Evolutionary conservation across 2,329 filamentous ascomycete genomes (phyloP).

Genomic region (Thyridium curvatum): DNA sequence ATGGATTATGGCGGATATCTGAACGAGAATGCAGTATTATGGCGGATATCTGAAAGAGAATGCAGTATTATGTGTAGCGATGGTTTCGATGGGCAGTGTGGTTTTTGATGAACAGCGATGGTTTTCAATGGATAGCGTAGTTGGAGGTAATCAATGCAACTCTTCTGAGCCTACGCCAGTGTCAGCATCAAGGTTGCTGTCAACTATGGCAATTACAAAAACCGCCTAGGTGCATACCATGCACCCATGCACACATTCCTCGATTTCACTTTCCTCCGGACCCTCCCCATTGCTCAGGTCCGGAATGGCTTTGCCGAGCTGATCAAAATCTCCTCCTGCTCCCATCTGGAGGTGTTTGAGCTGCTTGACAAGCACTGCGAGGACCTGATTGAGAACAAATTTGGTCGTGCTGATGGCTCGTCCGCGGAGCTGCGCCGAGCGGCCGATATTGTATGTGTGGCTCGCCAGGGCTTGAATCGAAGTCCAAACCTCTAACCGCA

Average conservation of each 20-base stretch:
- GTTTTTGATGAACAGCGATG: no score
- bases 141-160: no score
- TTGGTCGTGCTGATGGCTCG: constrained; percentile 54
- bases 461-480: not conserved
- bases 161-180: constrained; percentile 66
- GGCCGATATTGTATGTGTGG: constrained; percentile 40
- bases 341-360: constrained; percentile 59
- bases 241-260: constrained; percentile 67
- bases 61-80: no score
- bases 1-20: no score
- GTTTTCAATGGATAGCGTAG: no score
- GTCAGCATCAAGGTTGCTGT: constrained; percentile 75
- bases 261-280: constrained; percentile 66
- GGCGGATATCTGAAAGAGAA: no score
- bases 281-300: constrained; percentile 60
- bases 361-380: constrained; percentile 65
- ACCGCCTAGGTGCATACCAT: constrained; percentile 67
- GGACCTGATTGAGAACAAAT: constrained; percentile 57
- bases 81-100: no score
- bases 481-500: not conserved
- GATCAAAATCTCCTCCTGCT: constrained; percentile 70
- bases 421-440: constrained; percentile 49
- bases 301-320: constrained; percentile 69
- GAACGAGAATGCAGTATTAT: no score
- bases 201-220: constrained; percentile 73